A percentile compares a stretch with the other conserved stretches of the same genome.
phyloP scores from a whole-genome alignment of 1,284 basidiomycete species.

The Sanghuangporus weigelae region DNA sequence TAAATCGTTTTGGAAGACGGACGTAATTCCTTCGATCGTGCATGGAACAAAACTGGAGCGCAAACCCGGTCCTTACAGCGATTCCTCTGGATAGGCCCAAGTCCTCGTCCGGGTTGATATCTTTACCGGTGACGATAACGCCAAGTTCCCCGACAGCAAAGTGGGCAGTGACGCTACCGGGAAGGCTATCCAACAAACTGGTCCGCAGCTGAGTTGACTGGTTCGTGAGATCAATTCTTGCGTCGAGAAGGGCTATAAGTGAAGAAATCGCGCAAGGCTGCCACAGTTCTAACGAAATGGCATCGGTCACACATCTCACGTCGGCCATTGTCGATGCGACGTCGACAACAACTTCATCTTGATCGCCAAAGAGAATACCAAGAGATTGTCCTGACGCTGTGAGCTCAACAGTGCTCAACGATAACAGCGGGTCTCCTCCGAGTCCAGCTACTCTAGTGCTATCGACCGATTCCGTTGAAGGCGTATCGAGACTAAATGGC shows the following conservation, averaged over 20 bases:
- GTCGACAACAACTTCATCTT: slow-evolving; percentile 43
- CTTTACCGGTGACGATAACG: slow-evolving; percentile 66
- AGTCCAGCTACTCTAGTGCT: slow-evolving; percentile 25
- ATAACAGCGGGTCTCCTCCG: slow-evolving; percentile 45
- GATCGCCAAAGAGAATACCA: slow-evolving; percentile 43
- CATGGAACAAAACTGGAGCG: slow-evolving; percentile 59
- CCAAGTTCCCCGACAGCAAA: slow-evolving; percentile 60
- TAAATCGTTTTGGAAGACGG: slow-evolving; percentile 35
- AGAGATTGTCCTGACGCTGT: slow-evolving; percentile 37
- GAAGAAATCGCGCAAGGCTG: slow-evolving; percentile 58
- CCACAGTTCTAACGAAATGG: slow-evolving; percentile 69
- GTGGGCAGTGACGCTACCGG: slow-evolving; percentile 53
- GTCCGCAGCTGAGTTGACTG: slow-evolving; percentile 18
- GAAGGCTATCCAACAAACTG: slow-evolving; percentile 38
- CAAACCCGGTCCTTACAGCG: slow-evolving; percentile 54
- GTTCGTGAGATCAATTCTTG: neutral
- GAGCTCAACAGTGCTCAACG: slow-evolving; percentile 51
- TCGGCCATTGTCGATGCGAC: slow-evolving; percentile 46
- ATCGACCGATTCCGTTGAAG: neutral
- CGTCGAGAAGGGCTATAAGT: slow-evolving; percentile 36
- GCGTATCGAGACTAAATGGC: slow-evolving; percentile 5
- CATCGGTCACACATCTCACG: slow-evolving; percentile 51
- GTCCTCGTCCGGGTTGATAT: slow-evolving; percentile 69
- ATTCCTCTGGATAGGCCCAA: slow-evolving; percentile 68
- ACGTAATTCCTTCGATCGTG: slow-evolving; percentile 38